Conservation (phyloP, 169 alveolate species). For the Cryptosporidium tyzzeri region DNA sequence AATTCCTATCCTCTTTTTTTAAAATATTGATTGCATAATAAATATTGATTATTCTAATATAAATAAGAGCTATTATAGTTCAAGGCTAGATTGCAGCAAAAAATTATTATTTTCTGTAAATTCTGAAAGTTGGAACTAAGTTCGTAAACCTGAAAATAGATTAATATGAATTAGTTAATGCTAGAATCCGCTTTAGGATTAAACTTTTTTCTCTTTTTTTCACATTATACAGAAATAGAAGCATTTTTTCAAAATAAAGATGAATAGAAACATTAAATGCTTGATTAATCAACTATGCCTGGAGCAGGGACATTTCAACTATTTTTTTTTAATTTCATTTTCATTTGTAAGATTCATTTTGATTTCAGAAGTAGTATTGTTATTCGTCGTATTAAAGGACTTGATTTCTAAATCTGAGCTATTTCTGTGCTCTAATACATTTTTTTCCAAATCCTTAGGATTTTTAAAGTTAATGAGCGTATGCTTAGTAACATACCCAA, state of each 20-base stretch:
- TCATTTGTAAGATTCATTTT: background rate
- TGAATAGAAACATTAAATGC: too few species aligned
- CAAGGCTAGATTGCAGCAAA: background rate
- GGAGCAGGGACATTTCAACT: background rate
- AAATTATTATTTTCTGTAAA: background rate
- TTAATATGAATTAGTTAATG: too few species aligned
- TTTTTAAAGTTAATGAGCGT: background rate
- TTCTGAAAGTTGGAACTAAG: too few species aligned
- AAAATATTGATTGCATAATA: background rate
- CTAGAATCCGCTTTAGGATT: background rate
- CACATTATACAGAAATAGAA: background rate
- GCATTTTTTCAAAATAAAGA: too few species aligned
- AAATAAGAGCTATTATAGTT: background rate
- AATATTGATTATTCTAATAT: background rate
- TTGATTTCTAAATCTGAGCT: background rate
- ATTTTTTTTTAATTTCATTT: background rate
- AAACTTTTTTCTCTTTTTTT: too few species aligned
- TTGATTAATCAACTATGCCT: background rate
- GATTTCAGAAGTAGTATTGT: background rate
- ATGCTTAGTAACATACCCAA: conserved; percentile 9
- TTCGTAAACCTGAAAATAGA: background rate
- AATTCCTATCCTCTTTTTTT: background rate
- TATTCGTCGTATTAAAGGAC: background rate
- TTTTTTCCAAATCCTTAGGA: background rate
- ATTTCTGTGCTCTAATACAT: too few species aligned